Evolutionary conservation across 495 filamentous ascomycete genomes (phyloP).

Genomic region (Aspergillus egyptiacus): DNA sequence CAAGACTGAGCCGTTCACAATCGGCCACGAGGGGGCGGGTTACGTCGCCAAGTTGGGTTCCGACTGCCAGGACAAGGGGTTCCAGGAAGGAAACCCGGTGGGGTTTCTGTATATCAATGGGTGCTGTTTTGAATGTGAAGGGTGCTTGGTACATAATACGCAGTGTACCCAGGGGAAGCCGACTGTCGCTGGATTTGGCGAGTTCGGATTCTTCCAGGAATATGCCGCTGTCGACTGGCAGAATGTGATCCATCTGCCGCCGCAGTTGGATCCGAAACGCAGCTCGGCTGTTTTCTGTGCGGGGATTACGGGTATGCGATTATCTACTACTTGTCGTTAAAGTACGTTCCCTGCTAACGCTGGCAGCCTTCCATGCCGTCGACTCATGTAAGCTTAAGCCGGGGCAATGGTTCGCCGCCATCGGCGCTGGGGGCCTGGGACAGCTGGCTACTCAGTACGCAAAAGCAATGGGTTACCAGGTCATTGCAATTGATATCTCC

Average conservation of each 20-base stretch:
- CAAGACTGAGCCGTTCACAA: slow-evolving; percentile 1
- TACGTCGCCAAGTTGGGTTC: slow-evolving; percentile 1
- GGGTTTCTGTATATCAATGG: slow-evolving; percentile 13
- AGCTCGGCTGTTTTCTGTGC: slow-evolving; percentile 9
- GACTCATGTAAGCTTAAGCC: slow-evolving; percentile 6
- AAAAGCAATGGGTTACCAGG: slow-evolving; percentile 73
- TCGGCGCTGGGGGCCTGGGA: slow-evolving; percentile 55
- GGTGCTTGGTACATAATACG: slow-evolving; percentile 9
- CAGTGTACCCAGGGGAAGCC: slow-evolving; percentile 5
- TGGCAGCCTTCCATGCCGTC: slow-evolving; percentile 11
- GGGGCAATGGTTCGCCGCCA: slow-evolving; percentile 8
- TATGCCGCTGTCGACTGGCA: slow-evolving; percentile 4
- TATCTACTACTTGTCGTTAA: not conserved
- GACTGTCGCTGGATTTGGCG: slow-evolving; percentile 3
- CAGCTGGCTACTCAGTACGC: slow-evolving; percentile 67
- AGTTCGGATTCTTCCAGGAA: slow-evolving; percentile 6
- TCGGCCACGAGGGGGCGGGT: slow-evolving; percentile 14
- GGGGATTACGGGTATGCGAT: slow-evolving; percentile 8
- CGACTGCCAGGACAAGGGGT: slow-evolving; percentile 1
- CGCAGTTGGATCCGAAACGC: slow-evolving; percentile 1
- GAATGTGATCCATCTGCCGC: slow-evolving; percentile 4
- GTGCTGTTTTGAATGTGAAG: slow-evolving; percentile 13
- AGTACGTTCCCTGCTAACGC: not conserved
- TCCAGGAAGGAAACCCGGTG: slow-evolving; percentile 9
- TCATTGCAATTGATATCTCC: slow-evolving; percentile 73